Percentiles rank a stretch among this genome's conserved stretches.
Conservation (phyloP, 495 filamentous ascomycete species). For the Aspergillus carlsbadensis region DNA sequence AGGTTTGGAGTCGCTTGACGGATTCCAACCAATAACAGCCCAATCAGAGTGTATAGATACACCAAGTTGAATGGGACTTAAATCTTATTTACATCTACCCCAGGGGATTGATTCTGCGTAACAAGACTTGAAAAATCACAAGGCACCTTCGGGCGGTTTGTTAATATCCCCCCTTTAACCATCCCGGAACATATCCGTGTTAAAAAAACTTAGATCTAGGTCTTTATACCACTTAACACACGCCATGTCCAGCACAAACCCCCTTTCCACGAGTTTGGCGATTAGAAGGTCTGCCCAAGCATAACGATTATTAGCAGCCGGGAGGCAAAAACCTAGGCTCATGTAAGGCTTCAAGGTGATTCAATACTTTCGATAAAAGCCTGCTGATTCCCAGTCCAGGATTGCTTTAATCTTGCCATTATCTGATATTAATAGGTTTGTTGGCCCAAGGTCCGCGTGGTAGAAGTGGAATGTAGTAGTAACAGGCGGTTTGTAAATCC, state of each 20-base stretch:
- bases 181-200: too few species aligned
- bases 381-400: constrained; percentile 12
- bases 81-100: too few species aligned
- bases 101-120: too few species aligned
- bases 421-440: constrained; percentile 4
- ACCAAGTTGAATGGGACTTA: too few species aligned
- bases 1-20: too few species aligned
- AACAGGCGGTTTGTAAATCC: background rate
- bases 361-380: background rate
- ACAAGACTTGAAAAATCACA: too few species aligned
- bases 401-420: background rate
- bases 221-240: background rate
- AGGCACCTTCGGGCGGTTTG: too few species aligned
- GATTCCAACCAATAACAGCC: too few species aligned
- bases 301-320: background rate
- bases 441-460: constrained; percentile 7
- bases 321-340: background rate
- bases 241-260: background rate
- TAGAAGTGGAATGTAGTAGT: constrained; percentile 8
- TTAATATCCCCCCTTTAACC: too few species aligned
- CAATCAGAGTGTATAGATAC: too few species aligned
- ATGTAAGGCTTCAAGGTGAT: background rate
- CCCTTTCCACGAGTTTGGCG: background rate
- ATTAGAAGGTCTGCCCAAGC: background rate
- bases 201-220: background rate